Evolutionary conservation across 352 stramenopile genomes (phyloP), one percentile per base, ranked within the genome.

Genomic region (Hyaloperonospora brassicae): DNA sequence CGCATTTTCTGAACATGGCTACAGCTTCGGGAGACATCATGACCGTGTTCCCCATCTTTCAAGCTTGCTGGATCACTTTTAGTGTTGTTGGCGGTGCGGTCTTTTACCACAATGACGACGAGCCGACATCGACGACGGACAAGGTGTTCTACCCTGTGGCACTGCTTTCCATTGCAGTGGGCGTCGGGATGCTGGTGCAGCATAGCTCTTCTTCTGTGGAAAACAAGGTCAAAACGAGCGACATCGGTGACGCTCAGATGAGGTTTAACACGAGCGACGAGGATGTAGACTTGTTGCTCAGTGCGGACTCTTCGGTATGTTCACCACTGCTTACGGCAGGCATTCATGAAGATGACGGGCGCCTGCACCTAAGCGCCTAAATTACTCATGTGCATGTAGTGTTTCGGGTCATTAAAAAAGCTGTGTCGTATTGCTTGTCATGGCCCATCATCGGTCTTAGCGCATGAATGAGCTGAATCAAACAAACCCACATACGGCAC

Each of bases 31-130:
- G 84, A 12, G 80, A 94, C 56, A 91, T 89, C 62, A 93, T 94
- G 82, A 94, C 82, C 11, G 84, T 94, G 35, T 94, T 90, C 50
- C 84, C 84, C 17, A 89, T 88, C 60, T 94, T 94, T 55, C 84
- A 94, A 54, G 79, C 82, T 30, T 90, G 73, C 52, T 94, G 84
- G 84, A 94, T 94, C 56, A 87, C 76, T 25, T 94, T 94, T 46
- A 92, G 81, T 42, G 84, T 94, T 27, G 70, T 94, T 40, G 84
- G 84, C 7, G 84, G 84, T 9, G 80, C 81, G 5, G 71, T 94
- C 2, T 94, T 94, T 39, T 94, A 94, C 61, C 79, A 90, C 41
- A 72, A 82, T 3, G 77, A 87, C 48, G 58, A 81, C 22, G 70
- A 73, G 9, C 73, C 81, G 17, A 68, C 84, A 42, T 62, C 62